phyloP scores from a whole-genome alignment of 805 yeast species.

The Ogataea paradorogensis region DNA sequence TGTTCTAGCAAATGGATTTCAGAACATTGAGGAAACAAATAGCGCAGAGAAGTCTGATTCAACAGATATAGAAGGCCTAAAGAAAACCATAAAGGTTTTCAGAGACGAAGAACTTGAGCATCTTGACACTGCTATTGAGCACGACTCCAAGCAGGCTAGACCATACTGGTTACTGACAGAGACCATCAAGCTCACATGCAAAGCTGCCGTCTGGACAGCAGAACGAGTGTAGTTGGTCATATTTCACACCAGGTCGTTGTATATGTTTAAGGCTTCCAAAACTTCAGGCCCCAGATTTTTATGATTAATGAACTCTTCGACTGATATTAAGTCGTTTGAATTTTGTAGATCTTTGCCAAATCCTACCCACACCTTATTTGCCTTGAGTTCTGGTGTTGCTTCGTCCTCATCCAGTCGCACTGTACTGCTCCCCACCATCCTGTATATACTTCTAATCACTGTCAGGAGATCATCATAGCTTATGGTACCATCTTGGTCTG shows the following conservation, averaged over 20 bases:
- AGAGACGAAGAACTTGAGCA: conserved; percentile 96
- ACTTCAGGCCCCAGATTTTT: conserved; percentile 77
- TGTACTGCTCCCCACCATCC: conserved; percentile 89
- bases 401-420: conserved; percentile 86
- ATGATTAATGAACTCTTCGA: conserved; percentile 82
- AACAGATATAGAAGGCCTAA: conserved; percentile 57
- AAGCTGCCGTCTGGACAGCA: conserved; percentile 88
- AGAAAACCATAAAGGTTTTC: conserved; percentile 64
- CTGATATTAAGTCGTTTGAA: conserved; percentile 63
- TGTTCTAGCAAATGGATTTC: conserved; percentile 64
- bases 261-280: conserved; percentile 66
- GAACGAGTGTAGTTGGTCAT: conserved; percentile 57
- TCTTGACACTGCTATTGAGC: conserved; percentile 85
- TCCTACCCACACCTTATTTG: conserved; percentile 65
- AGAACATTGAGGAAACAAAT: conserved; percentile 38
- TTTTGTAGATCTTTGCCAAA: conserved; percentile 57
- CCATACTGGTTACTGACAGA: conserved; percentile 91
- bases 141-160: conserved; percentile 90
- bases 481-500: conserved; percentile 73
- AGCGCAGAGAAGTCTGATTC: conserved; percentile 35
- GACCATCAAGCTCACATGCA: conserved; percentile 76
- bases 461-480: conserved; percentile 74
- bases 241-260: conserved; percentile 28
- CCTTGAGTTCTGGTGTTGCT: conserved; percentile 85
- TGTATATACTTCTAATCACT: conserved; percentile 80